A percentile compares a stretch with the other conserved stretches of the same genome.
Conservation (phyloP, 805 yeast species). For the Metschnikowia proteae region DNA sequence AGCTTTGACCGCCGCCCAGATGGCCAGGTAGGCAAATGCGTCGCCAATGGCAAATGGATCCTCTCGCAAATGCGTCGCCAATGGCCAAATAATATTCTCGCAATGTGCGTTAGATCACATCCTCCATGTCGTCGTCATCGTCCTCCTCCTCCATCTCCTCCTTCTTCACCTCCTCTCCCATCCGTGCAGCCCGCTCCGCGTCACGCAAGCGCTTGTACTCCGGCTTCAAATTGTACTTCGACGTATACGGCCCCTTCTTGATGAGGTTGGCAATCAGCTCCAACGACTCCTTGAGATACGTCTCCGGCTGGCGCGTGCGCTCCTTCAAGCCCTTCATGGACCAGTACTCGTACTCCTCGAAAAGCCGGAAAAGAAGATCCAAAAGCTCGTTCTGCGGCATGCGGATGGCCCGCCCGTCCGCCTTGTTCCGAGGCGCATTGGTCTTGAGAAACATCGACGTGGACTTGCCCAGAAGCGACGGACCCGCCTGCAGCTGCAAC, state of each 20-base stretch:
- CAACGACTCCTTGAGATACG: slow-evolving; percentile 82
- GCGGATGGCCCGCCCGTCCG: slow-evolving; percentile 85
- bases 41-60: too few relatives aligned
- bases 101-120: slow-evolving; percentile 18
- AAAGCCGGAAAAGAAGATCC: slow-evolving; percentile 81
- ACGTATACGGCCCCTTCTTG: slow-evolving; percentile 93
- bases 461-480: slow-evolving; percentile 65
- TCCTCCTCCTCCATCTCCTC: slow-evolving; percentile 39
- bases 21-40: too few relatives aligned
- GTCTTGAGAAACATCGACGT: slow-evolving; percentile 62
- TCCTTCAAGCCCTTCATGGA: slow-evolving; percentile 90
- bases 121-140: slow-evolving; percentile 56
- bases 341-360: slow-evolving; percentile 97
- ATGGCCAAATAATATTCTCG: too few relatives aligned
- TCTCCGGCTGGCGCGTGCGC: slow-evolving; percentile 93
- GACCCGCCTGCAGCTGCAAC: slow-evolving; percentile 80
- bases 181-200: slow-evolving; percentile 65
- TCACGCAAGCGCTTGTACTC: slow-evolving; percentile 82
- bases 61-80: too few relatives aligned
- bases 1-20: too few relatives aligned
- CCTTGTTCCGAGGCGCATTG: slow-evolving; percentile 40
- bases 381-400: slow-evolving; percentile 90
- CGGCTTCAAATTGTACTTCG: slow-evolving; percentile 83
- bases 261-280: slow-evolving; percentile 86
- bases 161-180: slow-evolving; percentile 41